phyloP scores from a whole-genome alignment of 2,329 filamentous ascomycete species.

The Parastagonospora nodorum region DNA sequence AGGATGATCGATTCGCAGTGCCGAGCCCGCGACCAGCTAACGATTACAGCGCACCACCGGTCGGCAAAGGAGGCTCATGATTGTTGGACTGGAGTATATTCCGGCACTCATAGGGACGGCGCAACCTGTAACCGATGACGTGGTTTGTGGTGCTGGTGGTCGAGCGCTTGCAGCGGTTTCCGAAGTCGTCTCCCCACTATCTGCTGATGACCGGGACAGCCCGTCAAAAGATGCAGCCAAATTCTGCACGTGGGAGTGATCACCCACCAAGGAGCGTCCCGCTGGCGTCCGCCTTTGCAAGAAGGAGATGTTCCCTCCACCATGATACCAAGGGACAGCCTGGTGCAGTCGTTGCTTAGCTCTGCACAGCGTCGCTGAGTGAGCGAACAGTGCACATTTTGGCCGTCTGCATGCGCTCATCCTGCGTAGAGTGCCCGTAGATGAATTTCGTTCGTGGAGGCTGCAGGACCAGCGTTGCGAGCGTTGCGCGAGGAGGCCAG shows the following conservation, averaged over 20 bases:
- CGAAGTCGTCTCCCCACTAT: constrained; percentile 10
- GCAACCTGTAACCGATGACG: constrained; percentile 15
- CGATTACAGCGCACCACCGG: constrained; percentile 4
- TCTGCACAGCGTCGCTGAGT: constrained; percentile 11
- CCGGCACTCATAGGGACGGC: constrained; percentile 6
- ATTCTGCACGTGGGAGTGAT: constrained; percentile 22
- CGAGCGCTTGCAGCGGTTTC: constrained; percentile 4
- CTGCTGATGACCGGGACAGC: constrained; percentile 22
- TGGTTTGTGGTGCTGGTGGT: not conserved
- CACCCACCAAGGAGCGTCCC: constrained; percentile 21
- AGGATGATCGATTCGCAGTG: not conserved
- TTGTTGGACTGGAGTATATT: not conserved
- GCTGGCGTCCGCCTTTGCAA: constrained; percentile 13
- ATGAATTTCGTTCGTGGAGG: constrained; percentile 9
- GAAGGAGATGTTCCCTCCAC: not conserved
- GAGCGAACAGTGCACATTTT: constrained; percentile 10
- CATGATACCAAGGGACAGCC: constrained; percentile 1
- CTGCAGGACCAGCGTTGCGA: constrained; percentile 17
- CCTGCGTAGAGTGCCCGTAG: constrained; percentile 12
- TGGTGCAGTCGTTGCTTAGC: constrained; percentile 20
- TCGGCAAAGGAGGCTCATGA: not conserved
- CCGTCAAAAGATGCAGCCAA: constrained; percentile 5
- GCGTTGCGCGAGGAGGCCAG: constrained; percentile 21
- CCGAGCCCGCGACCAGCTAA: constrained; percentile 4
- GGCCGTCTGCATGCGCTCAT: constrained; percentile 4